These are phyloP conservation scores for Salix viminalis DNA, from an alignment of 345 rosid genomes.

Conservation along the genomic window DNA sequence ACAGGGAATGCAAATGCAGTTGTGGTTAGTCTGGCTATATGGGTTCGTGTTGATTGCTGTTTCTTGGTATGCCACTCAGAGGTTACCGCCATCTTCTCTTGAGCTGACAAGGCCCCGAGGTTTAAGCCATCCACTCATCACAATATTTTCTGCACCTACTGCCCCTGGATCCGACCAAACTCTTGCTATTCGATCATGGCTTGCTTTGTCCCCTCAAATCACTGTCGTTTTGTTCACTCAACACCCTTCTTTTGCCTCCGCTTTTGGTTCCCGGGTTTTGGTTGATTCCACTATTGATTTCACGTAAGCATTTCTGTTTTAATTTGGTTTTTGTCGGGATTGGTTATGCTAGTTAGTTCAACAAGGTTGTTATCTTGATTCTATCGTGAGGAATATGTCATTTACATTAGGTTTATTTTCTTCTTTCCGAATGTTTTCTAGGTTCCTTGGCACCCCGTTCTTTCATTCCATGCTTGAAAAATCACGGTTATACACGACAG, in stretches of 20 bases:
- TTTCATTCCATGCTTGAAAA: constrained; percentile 83
- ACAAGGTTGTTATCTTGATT: neutral
- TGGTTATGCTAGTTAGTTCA: neutral
- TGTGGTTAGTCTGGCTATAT: constrained; percentile 69
- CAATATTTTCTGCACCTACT: constrained; percentile 58
- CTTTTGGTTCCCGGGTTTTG: constrained; percentile 53
- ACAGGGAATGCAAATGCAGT: constrained; percentile 51
- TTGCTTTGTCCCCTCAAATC: constrained; percentile 64
- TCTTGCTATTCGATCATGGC: constrained; percentile 72
- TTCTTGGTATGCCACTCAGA: constrained; percentile 68
- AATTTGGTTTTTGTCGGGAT: neutral
- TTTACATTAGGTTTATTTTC: neutral
- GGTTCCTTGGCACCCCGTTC: constrained; percentile 84
- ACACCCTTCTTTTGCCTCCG: constrained; percentile 47
- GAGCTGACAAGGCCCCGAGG: constrained; percentile 12
- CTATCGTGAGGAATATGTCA: neutral
- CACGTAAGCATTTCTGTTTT: constrained; percentile 49
- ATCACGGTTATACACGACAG: constrained; percentile 38
- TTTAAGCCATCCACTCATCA: constrained; percentile 38
- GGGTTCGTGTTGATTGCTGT: constrained; percentile 63
- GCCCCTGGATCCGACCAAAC: constrained; percentile 47
- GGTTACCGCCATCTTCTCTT: constrained; percentile 35
- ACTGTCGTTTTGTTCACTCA: constrained; percentile 61
- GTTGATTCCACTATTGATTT: constrained; percentile 69
- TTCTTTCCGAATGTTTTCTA: constrained; percentile 20